Evolutionary conservation across 1,139 yeast species (phyloP).

Genomic region (Lodderomyces parapsilosis): DNA sequence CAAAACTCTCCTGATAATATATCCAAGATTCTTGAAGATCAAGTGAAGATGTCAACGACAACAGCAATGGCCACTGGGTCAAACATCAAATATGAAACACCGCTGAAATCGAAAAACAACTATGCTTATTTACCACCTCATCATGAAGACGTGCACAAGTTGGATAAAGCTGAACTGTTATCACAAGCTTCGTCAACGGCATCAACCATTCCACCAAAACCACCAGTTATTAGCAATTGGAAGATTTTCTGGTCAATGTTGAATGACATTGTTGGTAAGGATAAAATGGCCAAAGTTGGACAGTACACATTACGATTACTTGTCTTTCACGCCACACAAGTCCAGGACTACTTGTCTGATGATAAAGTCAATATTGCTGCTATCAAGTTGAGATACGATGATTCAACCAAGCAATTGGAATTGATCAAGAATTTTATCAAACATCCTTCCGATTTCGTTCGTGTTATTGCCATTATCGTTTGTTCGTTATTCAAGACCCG

Average conservation of each 20-base stretch:
- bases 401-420: constrained; percentile 32
- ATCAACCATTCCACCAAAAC: background rate
- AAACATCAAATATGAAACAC: background rate
- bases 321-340: constrained; percentile 45
- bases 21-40: constrained; percentile 11
- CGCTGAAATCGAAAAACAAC: background rate
- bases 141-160: background rate
- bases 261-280: constrained; percentile 63
- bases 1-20: constrained; percentile 26
- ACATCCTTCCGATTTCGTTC: constrained; percentile 43
- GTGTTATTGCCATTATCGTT: constrained; percentile 31
- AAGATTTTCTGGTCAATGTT: constrained; percentile 54
- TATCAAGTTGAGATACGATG: constrained; percentile 33
- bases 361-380: constrained; percentile 28
- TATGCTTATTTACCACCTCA: background rate
- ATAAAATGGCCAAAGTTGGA: constrained; percentile 62
- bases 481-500: constrained; percentile 33
- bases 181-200: background rate
- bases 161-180: background rate
- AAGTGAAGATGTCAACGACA: constrained; percentile 11
- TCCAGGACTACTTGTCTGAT: constrained; percentile 39
- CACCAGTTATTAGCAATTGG: constrained; percentile 13
- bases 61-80: constrained; percentile 4
- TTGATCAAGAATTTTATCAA: constrained; percentile 37
- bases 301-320: constrained; percentile 59